Evolutionary conservation across 2,329 filamentous ascomycete species (phyloP), one percentile per base, ranked within the genome.

Genomic region (Metarhizium brunneum): DNA sequence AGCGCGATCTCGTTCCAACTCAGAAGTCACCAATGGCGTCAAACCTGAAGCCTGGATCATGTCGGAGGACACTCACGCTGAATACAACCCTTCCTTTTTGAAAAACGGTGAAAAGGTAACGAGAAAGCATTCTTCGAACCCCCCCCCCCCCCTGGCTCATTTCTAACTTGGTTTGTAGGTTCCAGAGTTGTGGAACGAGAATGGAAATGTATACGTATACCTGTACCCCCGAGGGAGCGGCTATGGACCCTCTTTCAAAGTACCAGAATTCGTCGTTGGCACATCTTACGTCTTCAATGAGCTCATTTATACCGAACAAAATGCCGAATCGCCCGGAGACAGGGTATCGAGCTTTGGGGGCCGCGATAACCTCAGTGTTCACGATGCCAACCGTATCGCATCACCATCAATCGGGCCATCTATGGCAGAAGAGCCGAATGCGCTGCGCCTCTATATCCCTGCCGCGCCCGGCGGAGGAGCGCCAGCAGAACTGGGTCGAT

Each of bases 121-220:
- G 36, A 47, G 42, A 36, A n/a, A 40, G n/a, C 3, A 20, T 56
- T 60, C 49, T 38, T 7, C 16, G 8, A 20, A 11, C 7, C 18
- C 42, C n/a, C 42, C 16, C n/a, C n/a, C n/a, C 36, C 42, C 11
- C 2, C 6, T 43, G 16, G 10, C 32, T 35, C 32, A 35, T 32
- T 38, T 11, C 42, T 56, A 25, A 57, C 48, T 4, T 29, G 4
- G 29, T 42, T 18, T 45, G 11, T 54, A 84, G 81, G 80, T 86
- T 4, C 81, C 83, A 2, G 84, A 87, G 65, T 68, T 87, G 20
- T 87, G 84, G 84, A 81, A 83, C 60, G 82, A 85, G 54, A 71
- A 67, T 53, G 83, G 80, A 43, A 77, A 77, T 58, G 76, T 85
- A 29, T 72, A 75, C 52, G 75, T 87, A 20, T 82, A 83, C 61